These are phyloP conservation scores for Populus hybrid DNA, from an alignment of 441 rosid genomes.

Conservation along the genomic window DNA sequence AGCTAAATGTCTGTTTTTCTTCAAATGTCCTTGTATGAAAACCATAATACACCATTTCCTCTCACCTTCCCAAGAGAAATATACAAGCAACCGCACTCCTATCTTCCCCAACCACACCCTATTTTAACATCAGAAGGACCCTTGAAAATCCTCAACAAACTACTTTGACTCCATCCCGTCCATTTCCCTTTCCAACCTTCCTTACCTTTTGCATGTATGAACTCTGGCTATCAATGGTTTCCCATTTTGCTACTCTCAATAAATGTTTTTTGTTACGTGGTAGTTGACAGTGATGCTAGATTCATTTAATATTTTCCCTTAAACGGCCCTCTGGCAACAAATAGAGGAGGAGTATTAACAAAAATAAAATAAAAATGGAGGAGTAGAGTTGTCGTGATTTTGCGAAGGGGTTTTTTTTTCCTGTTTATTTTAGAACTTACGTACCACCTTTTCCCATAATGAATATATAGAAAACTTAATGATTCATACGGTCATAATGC, in stretches of 20 bases:
- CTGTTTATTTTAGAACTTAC: neutral
- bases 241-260: conserved; percentile 18
- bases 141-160: conserved; percentile 30
- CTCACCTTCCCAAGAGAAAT: conserved; percentile 19
- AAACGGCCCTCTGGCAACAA: neutral
- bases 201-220: neutral
- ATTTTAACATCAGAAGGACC: conserved; percentile 8
- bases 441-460: too few species aligned
- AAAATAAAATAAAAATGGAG: too few species aligned
- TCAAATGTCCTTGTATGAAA: conserved; percentile 29
- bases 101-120: conserved; percentile 17
- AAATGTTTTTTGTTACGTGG: conserved; percentile 33
- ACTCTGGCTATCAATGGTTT: neutral
- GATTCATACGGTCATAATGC: too few species aligned
- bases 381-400: neutral
- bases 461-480: too few species aligned
- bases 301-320: conserved; percentile 16
- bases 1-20: conserved; percentile 24
- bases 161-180: conserved; percentile 19
- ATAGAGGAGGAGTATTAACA: neutral
- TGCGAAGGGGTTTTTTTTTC: neutral
- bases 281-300: conserved; percentile 25
- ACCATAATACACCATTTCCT: conserved; percentile 24
- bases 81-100: conserved; percentile 18
- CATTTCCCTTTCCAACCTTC: neutral